Conservation (phyloP, 2,329 filamentous ascomycete species). For the Talaromyces sp. region DNA sequence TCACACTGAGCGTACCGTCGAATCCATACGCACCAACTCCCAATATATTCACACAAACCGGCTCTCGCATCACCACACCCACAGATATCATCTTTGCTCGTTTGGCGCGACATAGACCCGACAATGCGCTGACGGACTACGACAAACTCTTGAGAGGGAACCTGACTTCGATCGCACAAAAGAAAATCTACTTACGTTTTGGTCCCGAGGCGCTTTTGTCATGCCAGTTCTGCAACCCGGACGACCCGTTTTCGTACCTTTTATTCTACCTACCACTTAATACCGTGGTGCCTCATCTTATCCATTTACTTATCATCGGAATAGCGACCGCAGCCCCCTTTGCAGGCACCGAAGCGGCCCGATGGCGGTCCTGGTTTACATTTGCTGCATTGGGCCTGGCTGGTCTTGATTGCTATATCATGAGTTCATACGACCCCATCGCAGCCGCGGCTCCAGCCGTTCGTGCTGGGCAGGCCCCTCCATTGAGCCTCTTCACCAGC, state of each 20-base stretch:
- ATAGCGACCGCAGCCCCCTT: slow-evolving; percentile 65
- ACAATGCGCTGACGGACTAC: slow-evolving; percentile 38
- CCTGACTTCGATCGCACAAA: slow-evolving; percentile 65
- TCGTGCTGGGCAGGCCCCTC: slow-evolving; percentile 59
- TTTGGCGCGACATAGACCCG: slow-evolving; percentile 46
- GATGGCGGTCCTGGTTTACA: slow-evolving; percentile 68
- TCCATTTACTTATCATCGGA: slow-evolving; percentile 68
- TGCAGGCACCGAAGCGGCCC: slow-evolving; percentile 56
- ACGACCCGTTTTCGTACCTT: slow-evolving; percentile 66
- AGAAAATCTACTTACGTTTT: slow-evolving; percentile 76
- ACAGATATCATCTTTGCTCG: slow-evolving; percentile 78
- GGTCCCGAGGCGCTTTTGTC: slow-evolving; percentile 67
- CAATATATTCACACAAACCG: slow-evolving; percentile 74
- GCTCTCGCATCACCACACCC: slow-evolving; percentile 79
- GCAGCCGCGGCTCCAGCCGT: slow-evolving; percentile 55
- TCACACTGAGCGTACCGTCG: slow-evolving; percentile 64
- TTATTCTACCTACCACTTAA: slow-evolving; percentile 69
- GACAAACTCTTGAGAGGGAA: slow-evolving; percentile 64
- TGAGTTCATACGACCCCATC: slow-evolving; percentile 58
- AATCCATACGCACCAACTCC: slow-evolving; percentile 46
- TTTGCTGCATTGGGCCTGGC: slow-evolving; percentile 57
- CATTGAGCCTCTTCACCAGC: slow-evolving; percentile 29
- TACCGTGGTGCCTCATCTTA: slow-evolving; percentile 69
- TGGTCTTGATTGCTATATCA: slow-evolving; percentile 60
- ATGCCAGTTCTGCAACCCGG: slow-evolving; percentile 77